Evolutionary conservation across 2,329 filamentous ascomycete genomes (phyloP), one percentile per base, ranked within the genome.

Genomic region (Coniochaeta ligniaria): DNA sequence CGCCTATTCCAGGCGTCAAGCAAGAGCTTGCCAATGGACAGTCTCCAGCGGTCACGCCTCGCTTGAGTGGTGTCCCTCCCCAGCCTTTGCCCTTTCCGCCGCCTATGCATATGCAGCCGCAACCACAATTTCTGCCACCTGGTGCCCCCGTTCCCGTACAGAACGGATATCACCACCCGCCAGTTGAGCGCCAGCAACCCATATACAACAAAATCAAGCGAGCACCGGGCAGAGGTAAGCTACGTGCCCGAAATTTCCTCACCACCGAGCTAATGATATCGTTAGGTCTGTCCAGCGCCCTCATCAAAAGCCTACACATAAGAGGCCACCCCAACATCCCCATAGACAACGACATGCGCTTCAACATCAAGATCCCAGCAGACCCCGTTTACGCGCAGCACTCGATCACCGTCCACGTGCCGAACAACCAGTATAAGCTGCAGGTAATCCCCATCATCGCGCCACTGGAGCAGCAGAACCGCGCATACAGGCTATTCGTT

Each of bases 401-500:
- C 67, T 91, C 87, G 5, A 78, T 89, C 47, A 90, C 90, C 6
- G 77, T 95, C 60, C 88, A 86, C 61, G 76, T 95, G 11, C 86
- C 90, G 1, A 74, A 82, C 1, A 83, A 80, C 55, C 85, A 92
- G 67, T 86, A 84, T 66, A 87, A 88, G 61, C 76, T 96, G 20
- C 88, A 92, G 63, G 81, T 96, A 60, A 79, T 84, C 24, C 87
- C 89, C 4, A 82, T 81, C 12, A 78, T 96, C 20, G 83, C 86
- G 0, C 75, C 85, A 9, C 80, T 91, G 5, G 83, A 87, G 62
- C 81, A 78, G 47, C 73, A 79, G 61, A 72, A 84, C 59, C 86
- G 91, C 35, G 85, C 91, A 58, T 91, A 90, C 75, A 91, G 88
- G 69, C 76, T 95, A 38, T 92, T 91, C 70, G 88, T 92, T 36